Evolutionary conservation across 768 basidiomycete species (phyloP).

Genomic region (Podaxis carcinomalis): DNA sequence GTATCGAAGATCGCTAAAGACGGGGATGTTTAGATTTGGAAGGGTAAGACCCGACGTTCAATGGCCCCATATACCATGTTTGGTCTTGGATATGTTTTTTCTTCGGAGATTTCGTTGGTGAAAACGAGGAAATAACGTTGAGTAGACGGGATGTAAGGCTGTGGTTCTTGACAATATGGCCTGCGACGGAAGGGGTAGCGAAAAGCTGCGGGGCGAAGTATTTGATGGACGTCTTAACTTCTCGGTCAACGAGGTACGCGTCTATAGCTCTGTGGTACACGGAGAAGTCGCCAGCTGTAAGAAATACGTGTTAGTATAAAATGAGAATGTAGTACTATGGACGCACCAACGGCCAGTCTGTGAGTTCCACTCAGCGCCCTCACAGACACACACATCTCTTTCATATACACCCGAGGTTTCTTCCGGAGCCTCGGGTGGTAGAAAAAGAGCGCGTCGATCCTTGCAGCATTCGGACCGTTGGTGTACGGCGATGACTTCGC

Average conservation of each 20-base stretch:
- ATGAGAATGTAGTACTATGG: not conserved
- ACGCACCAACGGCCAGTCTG: constrained; percentile 75
- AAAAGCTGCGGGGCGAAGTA: constrained; percentile 92
- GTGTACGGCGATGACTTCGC: constrained; percentile 31
- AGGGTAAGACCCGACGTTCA: constrained; percentile 82
- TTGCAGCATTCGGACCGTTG: constrained; percentile 45
- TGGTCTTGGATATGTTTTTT: constrained; percentile 63
- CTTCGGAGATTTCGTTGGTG: constrained; percentile 77
- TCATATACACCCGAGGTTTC: constrained; percentile 71
- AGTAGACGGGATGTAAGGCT: constrained; percentile 74
- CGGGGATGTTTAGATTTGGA: constrained; percentile 95
- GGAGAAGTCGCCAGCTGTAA: constrained; percentile 76
- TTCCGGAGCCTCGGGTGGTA: constrained; percentile 88
- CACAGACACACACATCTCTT: constrained; percentile 77
- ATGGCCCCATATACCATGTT: constrained; percentile 18
- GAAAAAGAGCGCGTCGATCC: constrained; percentile 73
- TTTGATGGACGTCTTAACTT: constrained; percentile 93
- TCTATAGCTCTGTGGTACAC: constrained; percentile 87
- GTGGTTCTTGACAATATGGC: constrained; percentile 71
- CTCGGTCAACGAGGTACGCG: constrained; percentile 87
- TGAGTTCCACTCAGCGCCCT: constrained; percentile 68
- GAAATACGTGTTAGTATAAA: not conserved
- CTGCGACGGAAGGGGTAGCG: constrained; percentile 82
- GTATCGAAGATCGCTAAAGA: constrained; percentile 88
- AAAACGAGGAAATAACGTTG: constrained; percentile 84